Evolutionary conservation across 768 basidiomycete species (phyloP).

Genomic region (Lanmaoa pseudosensibilis): DNA sequence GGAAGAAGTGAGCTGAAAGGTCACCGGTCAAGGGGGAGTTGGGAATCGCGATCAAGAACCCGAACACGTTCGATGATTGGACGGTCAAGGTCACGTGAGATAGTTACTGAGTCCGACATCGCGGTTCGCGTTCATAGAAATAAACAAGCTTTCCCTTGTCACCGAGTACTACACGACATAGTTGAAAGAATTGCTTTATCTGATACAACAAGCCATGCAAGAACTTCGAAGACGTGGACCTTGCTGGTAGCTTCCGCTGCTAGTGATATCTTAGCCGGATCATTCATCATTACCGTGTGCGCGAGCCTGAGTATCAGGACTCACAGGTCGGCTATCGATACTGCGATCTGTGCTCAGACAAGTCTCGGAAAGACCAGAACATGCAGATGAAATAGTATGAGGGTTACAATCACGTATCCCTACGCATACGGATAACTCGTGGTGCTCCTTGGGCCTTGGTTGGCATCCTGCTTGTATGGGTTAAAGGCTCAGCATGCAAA

Average conservation of each 20-base stretch:
- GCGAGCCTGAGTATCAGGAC: not conserved
- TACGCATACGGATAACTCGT: no score
- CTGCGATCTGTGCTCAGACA: no score
- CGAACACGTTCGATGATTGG: conserved; percentile 3
- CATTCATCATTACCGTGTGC: not conserved
- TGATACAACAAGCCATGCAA: not conserved
- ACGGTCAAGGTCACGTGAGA: not conserved
- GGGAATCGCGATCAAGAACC: not conserved
- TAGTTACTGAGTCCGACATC: no score
- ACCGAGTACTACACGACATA: not conserved
- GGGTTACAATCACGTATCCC: not conserved
- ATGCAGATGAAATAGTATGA: not conserved
- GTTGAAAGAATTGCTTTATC: not conserved
- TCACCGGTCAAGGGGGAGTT: not conserved
- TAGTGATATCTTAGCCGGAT: not conserved
- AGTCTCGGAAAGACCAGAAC: not conserved
- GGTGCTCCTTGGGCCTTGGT: not conserved
- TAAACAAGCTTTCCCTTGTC: no score
- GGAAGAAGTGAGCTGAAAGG: not conserved
- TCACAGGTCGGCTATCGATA: not conserved
- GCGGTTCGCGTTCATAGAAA: no score
- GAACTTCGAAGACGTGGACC: not conserved
- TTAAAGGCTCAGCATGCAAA: not conserved
- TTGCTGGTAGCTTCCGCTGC: no score
- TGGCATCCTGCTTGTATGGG: not conserved